Base-by-base conservation (phyloP, 805 yeast genomes). In the Metschnikowia kunwiensis region DNA sequence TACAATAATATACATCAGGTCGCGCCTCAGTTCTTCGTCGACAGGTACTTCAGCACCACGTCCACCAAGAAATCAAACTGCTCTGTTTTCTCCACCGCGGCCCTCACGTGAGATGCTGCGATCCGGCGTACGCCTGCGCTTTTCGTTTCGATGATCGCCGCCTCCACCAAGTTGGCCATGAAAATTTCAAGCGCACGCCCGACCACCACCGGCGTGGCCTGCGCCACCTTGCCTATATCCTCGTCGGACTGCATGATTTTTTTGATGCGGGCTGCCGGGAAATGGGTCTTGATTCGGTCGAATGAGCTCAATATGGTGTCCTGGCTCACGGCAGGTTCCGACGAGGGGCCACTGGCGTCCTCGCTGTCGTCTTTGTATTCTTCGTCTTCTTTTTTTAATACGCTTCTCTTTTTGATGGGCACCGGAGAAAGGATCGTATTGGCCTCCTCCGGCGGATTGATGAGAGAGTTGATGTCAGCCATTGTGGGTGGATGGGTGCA, bases 241-340 rank as follows among this genome's bases (percentile, higher is more conserved):
- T 93, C 98, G 61, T 93, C 99, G 19, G 94, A 81, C 57, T 93
- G 98, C 96, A 93, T 91, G 41, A 93, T 78, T 53, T 93, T 86
- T 68, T 93, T 93, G 53, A 93, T 88, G 45, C 97, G 77, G 3
- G 97, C 97, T 5, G 88, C 84, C 4, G 95, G 95, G 60, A 85
- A 85, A 55, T 84, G 94, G 23, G 93, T 84, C 58, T 82, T 83
- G 46, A 84, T 80, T 40, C 61, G 66, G 35, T 69, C 72, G 44
- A 70, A 75, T 13, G 61, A 57, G 15, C 44, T 43, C 30, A 60
- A 46, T 11, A 67, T 60, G 24, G 55, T 56, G 29, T 58, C 54
- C 43, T 62, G 68, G 9, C 63, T 48, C 5, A 62, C 57, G 19
- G 49, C 51, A 13, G 42, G 40, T 13, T 29, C 30, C 18, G 30